Base-by-base conservation (phyloP, 2,329 filamentous ascomycete genomes). In the Periconia digitata region DNA sequence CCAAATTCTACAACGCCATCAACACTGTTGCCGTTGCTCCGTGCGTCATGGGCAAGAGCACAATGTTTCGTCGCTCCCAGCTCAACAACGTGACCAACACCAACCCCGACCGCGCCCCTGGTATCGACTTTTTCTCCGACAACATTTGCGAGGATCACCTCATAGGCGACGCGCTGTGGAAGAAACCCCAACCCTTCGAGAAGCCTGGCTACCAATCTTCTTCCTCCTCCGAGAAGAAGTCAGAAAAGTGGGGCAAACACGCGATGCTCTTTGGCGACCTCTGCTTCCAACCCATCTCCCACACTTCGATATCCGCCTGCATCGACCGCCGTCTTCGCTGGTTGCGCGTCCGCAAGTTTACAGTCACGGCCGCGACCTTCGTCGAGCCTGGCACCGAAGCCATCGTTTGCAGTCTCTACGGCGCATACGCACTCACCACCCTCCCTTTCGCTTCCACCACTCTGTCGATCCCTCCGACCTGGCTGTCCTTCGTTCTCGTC, bases 81-180 rank as follows among this genome's bases (percentile, higher is more conserved):
- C 83, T 99, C 29, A 84, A 96, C 71, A 81, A 82, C 56, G 82
- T 94, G 8, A 86, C 84, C 1, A 61, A 72, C 0, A 85, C 24
- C 71, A 81, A 63, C 70, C 80, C 29, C 42, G 68, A 44, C 71
- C 64, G 55, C 79, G 78, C 65, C 68, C 84, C 74, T 0, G 95
- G 94, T 0, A 86, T 99, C 55, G 91, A 97, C 71, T 92, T 86
- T 73, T 99, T 99, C 73, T 95, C 90, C 2, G 82, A 90, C 56
- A 95, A 96, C 66, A 97, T 99, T 65, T 99, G 94, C 75, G 95
- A 99, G 70, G 94, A 99, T 66, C 94, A 99, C 64, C 77, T 96
- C 20, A 96, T 99, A 46, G 92, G 92, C 12, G 94, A 99, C 58
- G 75, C 94, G 1, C 79, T 99, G 4, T 99, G 92, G 91, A 85